phyloP scores from a whole-genome alignment of 208 protist genomes.

The Trypanosoma lewisi region DNA sequence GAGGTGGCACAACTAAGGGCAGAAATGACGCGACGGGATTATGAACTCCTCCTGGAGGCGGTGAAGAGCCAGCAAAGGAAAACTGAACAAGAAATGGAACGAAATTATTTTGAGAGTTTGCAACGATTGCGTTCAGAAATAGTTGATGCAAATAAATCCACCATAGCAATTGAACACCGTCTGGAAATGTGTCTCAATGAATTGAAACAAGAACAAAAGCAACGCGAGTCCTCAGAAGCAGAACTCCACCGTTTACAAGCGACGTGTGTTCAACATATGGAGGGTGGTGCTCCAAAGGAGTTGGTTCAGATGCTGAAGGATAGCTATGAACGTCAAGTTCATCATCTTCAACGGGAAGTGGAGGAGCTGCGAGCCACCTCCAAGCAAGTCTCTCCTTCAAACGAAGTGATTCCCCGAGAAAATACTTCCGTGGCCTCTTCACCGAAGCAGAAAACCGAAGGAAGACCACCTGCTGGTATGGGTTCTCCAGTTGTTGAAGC shows the following conservation, averaged over 20 bases:
- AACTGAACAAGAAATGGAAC: slow-evolving; percentile 7
- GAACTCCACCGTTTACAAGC: slow-evolving; percentile 14
- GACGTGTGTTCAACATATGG: background rate
- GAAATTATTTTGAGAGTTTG: background rate
- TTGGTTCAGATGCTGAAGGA: slow-evolving; percentile 23
- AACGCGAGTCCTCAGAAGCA: slow-evolving; percentile 23
- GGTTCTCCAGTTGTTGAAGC: slow-evolving; percentile 12
- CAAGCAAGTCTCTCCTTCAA: background rate
- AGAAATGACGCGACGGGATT: slow-evolving; percentile 5
- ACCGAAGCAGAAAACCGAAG: background rate
- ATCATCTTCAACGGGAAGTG: slow-evolving; percentile 23
- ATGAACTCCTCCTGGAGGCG: slow-evolving; percentile 22
- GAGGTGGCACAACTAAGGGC: slow-evolving; percentile 8
- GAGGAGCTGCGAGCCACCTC: slow-evolving; percentile 8
- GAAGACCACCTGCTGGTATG: background rate
- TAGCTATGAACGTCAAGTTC: slow-evolving; percentile 21
- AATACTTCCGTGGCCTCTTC: slow-evolving; percentile 7
- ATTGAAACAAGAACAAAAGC: slow-evolving; percentile 37
- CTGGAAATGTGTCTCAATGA: slow-evolving; percentile 32
- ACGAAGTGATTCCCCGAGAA: slow-evolving; percentile 3
- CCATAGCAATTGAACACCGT: slow-evolving; percentile 22
- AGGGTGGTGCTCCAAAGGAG: slow-evolving; percentile 14
- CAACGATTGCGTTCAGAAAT: slow-evolving; percentile 24
- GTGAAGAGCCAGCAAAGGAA: slow-evolving; percentile 5
- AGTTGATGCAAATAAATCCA: slow-evolving; percentile 22